Base-by-base conservation (phyloP, 2,329 filamentous ascomycete species). In the Penicillium hesseltinei region DNA sequence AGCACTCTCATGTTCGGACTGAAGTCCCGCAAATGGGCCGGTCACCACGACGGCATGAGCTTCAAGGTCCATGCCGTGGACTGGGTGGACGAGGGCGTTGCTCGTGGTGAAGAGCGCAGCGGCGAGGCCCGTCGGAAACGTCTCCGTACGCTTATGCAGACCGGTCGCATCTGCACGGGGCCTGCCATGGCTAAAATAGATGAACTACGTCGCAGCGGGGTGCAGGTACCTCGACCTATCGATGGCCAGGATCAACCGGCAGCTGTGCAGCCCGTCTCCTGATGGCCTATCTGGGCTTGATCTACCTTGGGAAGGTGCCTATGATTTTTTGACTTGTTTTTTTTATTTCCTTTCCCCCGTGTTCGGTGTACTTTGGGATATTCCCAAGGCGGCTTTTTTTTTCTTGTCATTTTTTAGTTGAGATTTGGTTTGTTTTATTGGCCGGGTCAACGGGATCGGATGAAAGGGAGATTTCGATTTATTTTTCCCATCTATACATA, bases 1-100 rank as follows among this genome's bases (percentile, higher is more conserved):
- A 85, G 87, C 6, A 88, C 86, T 0, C 88, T 88, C 0, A 84
- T 91, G 43, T 91, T 89, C 68, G 93, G 93, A 3, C 84, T 99
- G 56, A 87, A 86, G 64, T 95, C 90, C 63, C 86, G 92, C 29
- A 85, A 88, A 58, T 97, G 92, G 81, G 88, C 86, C 7, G 84
- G 82, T 25, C 81, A 80, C 15, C 92, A 97, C 69, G 92, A 96
- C 65, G 92, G 92, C 3, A 84, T 96, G 73, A 96, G 92, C 71
- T 97, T 90, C 75, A 91, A 89, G 82, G 84, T 99, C 47, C 81
- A 87, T 60, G 85, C 86, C 51, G 84, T 96, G 11, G 86, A 91
- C 51, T 97, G 92, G 87, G 90, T 97, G 0, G 88, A 90, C 61
- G 92, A 94, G 81, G 61, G 82, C 77, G 56, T 77, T 57, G 68